Conservation (phyloP, 2,329 filamentous ascomycete genomes). For the Teratosphaeria zuluensis region DNA sequence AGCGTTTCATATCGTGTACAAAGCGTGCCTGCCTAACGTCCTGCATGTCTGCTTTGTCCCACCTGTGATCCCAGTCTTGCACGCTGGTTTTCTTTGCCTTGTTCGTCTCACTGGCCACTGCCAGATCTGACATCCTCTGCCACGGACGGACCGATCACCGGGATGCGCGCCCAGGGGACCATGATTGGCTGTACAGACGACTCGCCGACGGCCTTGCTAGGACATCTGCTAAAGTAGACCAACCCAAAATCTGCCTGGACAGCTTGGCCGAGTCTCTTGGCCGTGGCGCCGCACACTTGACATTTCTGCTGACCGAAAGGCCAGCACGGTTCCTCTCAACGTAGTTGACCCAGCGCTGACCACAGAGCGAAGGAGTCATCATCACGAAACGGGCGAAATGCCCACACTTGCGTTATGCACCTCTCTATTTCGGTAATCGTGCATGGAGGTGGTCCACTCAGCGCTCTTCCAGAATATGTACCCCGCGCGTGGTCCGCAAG, state of each 20-base stretch:
- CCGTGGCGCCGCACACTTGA: background rate
- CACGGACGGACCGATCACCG: background rate
- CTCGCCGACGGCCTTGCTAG: background rate
- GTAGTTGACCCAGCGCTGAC: no score
- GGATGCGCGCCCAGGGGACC: background rate
- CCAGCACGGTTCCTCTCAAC: no score
- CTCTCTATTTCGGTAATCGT: background rate
- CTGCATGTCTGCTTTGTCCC: background rate
- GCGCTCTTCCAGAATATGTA: background rate
- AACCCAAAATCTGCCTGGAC: background rate
- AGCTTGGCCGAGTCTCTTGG: background rate
- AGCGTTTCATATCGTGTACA: background rate
- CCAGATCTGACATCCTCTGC: background rate
- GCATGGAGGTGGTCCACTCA: background rate
- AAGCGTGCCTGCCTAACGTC: background rate
- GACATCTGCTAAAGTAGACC: background rate
- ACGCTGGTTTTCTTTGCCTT: background rate
- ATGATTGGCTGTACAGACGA: background rate
- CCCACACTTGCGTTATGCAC: background rate
- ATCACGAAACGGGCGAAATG: no score
- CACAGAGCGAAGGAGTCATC: no score
- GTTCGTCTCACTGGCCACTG: background rate
- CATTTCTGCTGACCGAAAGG: background rate
- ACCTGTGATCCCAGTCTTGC: background rate
- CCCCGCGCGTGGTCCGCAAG: background rate